These are phyloP conservation scores for Diplotaxis tenuifolia DNA, from an alignment of 345 rosid genomes.

Conservation along the genomic window DNA sequence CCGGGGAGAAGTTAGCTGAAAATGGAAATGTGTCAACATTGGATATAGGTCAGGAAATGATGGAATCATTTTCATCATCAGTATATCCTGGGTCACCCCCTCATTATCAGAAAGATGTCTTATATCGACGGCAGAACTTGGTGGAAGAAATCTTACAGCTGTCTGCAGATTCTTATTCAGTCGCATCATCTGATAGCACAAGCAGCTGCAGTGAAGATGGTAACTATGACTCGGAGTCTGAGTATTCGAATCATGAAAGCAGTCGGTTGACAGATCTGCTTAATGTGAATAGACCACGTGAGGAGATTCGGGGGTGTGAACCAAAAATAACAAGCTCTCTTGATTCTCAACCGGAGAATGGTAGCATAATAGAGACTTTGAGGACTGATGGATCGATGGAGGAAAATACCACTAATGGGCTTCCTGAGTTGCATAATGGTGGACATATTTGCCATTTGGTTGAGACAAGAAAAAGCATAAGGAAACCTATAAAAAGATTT, in stretches of 20 bases:
- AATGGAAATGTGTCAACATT: constrained; percentile 39
- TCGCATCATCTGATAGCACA: constrained; percentile 72
- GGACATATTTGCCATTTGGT: constrained; percentile 43
- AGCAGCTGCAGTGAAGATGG: constrained; percentile 78
- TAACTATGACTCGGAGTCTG: constrained; percentile 41
- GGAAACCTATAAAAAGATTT: constrained; percentile 59
- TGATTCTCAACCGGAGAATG: constrained; percentile 39
- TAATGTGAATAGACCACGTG: constrained; percentile 31
- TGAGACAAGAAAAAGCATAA: constrained; percentile 47
- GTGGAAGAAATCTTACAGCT: constrained; percentile 93
- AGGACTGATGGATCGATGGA: constrained; percentile 27
- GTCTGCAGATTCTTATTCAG: constrained; percentile 79
- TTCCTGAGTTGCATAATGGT: constrained; percentile 32
- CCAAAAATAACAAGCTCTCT: constrained; percentile 20
- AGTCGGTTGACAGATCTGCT: constrained; percentile 40
- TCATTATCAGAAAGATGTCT: constrained; percentile 72
- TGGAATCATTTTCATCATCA: constrained; percentile 48
- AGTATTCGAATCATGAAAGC: constrained; percentile 36
- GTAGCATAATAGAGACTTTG: constrained; percentile 21
- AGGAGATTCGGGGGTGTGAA: constrained; percentile 22
- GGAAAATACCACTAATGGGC: constrained; percentile 19
- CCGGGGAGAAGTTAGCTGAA: constrained; percentile 34
- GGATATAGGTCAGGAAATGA: constrained; percentile 43
- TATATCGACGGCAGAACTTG: constrained; percentile 73
- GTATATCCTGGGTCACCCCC: constrained; percentile 75